A percentile compares a stretch with the other conserved stretches of the same genome.
These are phyloP conservation scores for Scheffersomyces parashehatae DNA, from an alignment of 1,139 yeast species.

Conservation along the genomic window DNA sequence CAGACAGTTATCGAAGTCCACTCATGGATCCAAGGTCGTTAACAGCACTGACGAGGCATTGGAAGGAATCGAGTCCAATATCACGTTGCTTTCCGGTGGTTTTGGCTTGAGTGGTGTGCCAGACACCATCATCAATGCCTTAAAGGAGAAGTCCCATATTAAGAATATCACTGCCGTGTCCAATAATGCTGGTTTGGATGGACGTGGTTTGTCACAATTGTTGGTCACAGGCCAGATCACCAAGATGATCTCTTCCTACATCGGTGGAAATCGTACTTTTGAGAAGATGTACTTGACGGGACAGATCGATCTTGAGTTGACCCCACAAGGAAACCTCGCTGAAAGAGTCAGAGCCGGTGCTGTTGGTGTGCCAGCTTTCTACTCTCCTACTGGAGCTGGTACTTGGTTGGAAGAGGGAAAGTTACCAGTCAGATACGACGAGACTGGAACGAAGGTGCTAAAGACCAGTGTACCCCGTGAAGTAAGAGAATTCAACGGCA, in stretches of 20 bases:
- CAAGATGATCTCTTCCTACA: constrained; percentile 48
- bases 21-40: constrained; percentile 19
- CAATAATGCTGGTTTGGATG: constrained; percentile 52
- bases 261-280: constrained; percentile 48
- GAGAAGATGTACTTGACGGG: constrained; percentile 44
- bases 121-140: constrained; percentile 43
- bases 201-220: constrained; percentile 43
- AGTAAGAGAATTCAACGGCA: constrained; percentile 42
- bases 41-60: constrained; percentile 30
- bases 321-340: constrained; percentile 54
- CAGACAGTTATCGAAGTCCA: not conserved
- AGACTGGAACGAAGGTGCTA: constrained; percentile 29
- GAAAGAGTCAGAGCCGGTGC: constrained; percentile 53
- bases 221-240: constrained; percentile 44
- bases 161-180: constrained; percentile 46
- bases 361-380: constrained; percentile 52
- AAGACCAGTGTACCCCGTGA: constrained; percentile 41
- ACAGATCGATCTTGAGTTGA: constrained; percentile 44
- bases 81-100: constrained; percentile 45
- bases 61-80: constrained; percentile 29
- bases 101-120: constrained; percentile 53
- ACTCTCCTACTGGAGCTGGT: constrained; percentile 51
- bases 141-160: constrained; percentile 30
- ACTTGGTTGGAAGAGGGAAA: constrained; percentile 54
- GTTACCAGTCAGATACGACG: constrained; percentile 41